phyloP scores from a whole-genome alignment of 2,329 filamentous ascomycete genomes.

The Hymenotorrendiella dingleyae region DNA sequence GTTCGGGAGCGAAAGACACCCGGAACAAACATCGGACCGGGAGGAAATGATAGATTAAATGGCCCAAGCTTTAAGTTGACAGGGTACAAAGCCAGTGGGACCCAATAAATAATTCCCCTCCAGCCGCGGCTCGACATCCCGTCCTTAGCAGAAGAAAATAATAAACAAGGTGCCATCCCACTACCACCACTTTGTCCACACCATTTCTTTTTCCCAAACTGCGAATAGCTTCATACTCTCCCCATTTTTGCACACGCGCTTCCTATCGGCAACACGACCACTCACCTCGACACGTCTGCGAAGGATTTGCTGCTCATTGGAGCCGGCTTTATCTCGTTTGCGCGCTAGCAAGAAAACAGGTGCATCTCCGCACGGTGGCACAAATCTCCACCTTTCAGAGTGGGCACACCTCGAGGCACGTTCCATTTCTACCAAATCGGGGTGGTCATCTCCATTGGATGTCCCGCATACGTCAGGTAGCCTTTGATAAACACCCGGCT shows the following conservation, averaged over 20 bases:
- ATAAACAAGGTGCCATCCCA: background rate
- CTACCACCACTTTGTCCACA: background rate
- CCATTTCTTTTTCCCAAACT: too few species aligned
- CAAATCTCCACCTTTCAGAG: background rate
- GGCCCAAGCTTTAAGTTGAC: too few species aligned
- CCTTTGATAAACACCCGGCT: background rate
- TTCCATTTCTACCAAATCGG: constrained; percentile 1
- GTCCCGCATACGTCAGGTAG: constrained; percentile 3
- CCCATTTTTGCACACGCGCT: background rate
- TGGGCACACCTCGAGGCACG: background rate
- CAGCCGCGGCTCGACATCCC: too few species aligned
- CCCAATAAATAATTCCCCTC: too few species aligned
- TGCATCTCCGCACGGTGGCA: background rate
- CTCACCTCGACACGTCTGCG: background rate
- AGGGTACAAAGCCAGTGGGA: too few species aligned
- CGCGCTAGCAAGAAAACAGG: background rate
- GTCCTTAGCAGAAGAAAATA: background rate
- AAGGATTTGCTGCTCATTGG: background rate
- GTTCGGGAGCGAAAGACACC: too few species aligned
- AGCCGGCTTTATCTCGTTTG: background rate
- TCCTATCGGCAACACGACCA: background rate
- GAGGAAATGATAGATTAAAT: too few species aligned
- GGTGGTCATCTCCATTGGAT: constrained; percentile 2
- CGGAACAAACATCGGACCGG: too few species aligned
- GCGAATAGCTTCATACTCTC: background rate